Evolutionary conservation across 2,329 filamentous ascomycete species (phyloP).

Genomic region (Curvularia verruculosa): DNA sequence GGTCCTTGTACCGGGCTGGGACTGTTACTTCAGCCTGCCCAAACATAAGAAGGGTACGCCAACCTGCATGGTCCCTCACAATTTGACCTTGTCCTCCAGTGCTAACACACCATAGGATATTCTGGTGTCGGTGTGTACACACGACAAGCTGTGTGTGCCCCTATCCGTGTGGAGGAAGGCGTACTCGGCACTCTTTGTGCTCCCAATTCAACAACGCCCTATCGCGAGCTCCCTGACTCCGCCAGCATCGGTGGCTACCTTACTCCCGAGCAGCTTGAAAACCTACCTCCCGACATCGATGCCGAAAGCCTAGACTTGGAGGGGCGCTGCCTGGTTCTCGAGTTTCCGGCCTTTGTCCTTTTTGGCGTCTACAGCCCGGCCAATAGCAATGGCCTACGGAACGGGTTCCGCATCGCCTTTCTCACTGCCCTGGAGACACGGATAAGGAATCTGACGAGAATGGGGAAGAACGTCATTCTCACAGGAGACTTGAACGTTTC

Average conservation of each 20-base stretch:
- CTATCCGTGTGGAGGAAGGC: slow-evolving; percentile 92
- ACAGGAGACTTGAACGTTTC: slow-evolving; percentile 89
- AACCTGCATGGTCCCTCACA: background rate
- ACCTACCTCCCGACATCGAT: slow-evolving; percentile 61
- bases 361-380: slow-evolving; percentile 93
- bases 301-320: slow-evolving; percentile 81
- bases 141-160: slow-evolving; percentile 80
- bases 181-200: slow-evolving; percentile 79
- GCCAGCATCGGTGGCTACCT: slow-evolving; percentile 91
- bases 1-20: slow-evolving; percentile 93
- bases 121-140: slow-evolving; percentile 96
- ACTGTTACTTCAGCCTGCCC: slow-evolving; percentile 92
- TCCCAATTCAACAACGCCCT: slow-evolving; percentile 72
- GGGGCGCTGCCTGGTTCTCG: slow-evolving; percentile 86
- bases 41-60: slow-evolving; percentile 84
- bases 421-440: slow-evolving; percentile 80
- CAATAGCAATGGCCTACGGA: slow-evolving; percentile 80
- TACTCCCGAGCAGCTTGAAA: slow-evolving; percentile 67
- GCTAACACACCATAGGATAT: slow-evolving; percentile 67
- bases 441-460: slow-evolving; percentile 78
- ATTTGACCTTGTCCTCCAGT: slow-evolving; percentile 8
- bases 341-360: slow-evolving; percentile 93
- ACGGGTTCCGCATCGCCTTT: slow-evolving; percentile 82
- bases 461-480: slow-evolving; percentile 84
- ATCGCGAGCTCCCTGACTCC: slow-evolving; percentile 73